phyloP scores from a whole-genome alignment of 345 rosid species.

The Hibiscus tridactylites region DNA sequence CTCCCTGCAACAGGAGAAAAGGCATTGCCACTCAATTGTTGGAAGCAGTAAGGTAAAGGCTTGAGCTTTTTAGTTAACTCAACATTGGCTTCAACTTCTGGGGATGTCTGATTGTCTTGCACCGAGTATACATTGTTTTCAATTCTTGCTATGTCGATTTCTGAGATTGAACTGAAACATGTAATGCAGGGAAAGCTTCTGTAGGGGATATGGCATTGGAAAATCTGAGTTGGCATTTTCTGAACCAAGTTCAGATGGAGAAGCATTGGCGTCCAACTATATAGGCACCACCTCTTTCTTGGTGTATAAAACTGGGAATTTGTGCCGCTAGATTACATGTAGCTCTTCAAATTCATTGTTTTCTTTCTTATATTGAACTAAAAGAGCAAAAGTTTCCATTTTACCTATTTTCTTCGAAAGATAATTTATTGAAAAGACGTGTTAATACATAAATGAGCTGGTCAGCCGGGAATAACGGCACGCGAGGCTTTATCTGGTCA shows the following conservation, averaged over 20 bases:
- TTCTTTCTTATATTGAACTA: too few species aligned
- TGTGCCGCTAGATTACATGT: neutral
- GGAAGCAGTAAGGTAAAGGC: constrained; percentile 62
- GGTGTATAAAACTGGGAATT: constrained; percentile 42
- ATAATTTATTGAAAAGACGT: too few species aligned
- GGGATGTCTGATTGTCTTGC: neutral
- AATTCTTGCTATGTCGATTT: neutral
- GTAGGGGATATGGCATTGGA: constrained; percentile 31
- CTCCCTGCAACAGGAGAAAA: constrained; percentile 75
- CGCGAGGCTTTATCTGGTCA: too few species aligned
- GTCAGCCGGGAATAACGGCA: too few species aligned
- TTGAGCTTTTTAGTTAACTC: neutral
- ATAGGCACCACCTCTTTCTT: constrained; percentile 37
- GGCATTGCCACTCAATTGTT: constrained; percentile 60
- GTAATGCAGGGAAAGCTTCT: constrained; percentile 54
- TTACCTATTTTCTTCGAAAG: too few species aligned
- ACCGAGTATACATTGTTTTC: too few species aligned
- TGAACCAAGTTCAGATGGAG: constrained; percentile 61
- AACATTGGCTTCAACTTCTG: neutral
- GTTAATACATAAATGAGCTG: too few species aligned
- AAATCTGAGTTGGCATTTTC: constrained; percentile 68
- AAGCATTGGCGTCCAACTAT: constrained; percentile 53
- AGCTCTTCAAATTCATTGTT: neutral
- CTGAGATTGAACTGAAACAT: neutral
- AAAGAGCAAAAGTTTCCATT: too few species aligned